Evolutionary conservation across 371 early-diverging fungal species (phyloP).

Genomic region (Mortierella sp.): DNA sequence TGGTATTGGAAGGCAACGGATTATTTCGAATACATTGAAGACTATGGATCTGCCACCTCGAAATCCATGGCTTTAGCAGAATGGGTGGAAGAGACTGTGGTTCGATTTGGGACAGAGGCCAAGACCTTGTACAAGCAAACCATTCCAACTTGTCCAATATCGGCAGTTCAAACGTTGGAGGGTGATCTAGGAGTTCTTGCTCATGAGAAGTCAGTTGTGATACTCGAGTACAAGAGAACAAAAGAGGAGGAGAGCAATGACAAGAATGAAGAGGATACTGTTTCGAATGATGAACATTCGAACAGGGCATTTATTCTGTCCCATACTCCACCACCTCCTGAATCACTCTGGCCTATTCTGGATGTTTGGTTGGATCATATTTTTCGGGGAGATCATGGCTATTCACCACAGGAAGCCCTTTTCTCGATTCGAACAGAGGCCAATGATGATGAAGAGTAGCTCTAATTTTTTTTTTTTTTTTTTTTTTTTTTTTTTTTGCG

Average conservation of each 20-base stretch:
- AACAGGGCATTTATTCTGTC: too few species aligned
- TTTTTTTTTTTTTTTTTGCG: too few species aligned
- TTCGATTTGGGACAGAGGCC: background rate
- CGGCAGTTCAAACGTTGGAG: too few species aligned
- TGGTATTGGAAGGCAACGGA: slow-evolving; percentile 13
- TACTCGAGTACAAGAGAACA: too few species aligned
- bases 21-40: background rate
- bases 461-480: too few species aligned
- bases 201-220: too few species aligned
- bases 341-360: slow-evolving; percentile 10
- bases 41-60: slow-evolving; percentile 2
- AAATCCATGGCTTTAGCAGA: slow-evolving; percentile 7
- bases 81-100: slow-evolving; percentile 2
- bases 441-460: slow-evolving; percentile 9
- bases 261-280: too few species aligned
- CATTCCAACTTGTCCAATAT: too few species aligned
- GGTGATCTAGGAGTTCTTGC: too few species aligned
- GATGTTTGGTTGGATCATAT: slow-evolving; percentile 11
- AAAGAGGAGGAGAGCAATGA: background rate
- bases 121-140: background rate
- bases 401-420: background rate
- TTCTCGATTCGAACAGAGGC: slow-evolving; percentile 2
- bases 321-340: background rate
- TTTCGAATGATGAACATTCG: too few species aligned
- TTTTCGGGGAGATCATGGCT: background rate